Conservation (phyloP, 1,139 yeast species). For the Wickerhamomyces sp. region DNA sequence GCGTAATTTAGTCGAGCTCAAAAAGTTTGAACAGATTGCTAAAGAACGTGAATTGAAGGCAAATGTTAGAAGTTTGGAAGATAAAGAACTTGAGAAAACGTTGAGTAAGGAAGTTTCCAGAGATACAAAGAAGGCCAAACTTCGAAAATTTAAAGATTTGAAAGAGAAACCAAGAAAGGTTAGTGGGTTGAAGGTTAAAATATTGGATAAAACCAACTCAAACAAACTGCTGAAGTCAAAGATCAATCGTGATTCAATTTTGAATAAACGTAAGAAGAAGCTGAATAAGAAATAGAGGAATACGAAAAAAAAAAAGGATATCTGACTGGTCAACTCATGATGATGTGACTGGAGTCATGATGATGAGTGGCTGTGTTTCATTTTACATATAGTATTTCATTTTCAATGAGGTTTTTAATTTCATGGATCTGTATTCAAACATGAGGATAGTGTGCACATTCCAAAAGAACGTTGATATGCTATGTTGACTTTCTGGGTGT, state of each 20-base stretch:
- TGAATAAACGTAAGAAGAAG: conserved; percentile 21
- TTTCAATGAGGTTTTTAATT: too few species aligned
- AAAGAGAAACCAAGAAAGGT: conserved; percentile 15
- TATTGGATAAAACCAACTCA: conserved; percentile 6
- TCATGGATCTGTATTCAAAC: too few species aligned
- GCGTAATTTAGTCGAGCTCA: conserved; percentile 25
- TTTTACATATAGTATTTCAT: too few species aligned
- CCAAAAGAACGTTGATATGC: too few species aligned
- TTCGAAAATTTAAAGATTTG: conserved; percentile 10
- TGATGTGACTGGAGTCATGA: too few species aligned
- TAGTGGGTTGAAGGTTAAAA: conserved; percentile 19
- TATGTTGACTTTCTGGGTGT: too few species aligned
- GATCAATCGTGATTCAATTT: conserved; percentile 16
- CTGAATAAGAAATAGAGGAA: conserved; percentile 12
- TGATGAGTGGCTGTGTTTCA: too few species aligned
- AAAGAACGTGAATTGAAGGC: conserved; percentile 17
- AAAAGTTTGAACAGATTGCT: conserved; percentile 18
- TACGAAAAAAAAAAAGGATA: background rate
- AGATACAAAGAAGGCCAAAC: conserved; percentile 11
- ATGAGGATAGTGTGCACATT: too few species aligned
- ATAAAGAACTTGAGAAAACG: conserved; percentile 14
- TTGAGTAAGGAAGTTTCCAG: conserved; percentile 11
- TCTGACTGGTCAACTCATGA: background rate
- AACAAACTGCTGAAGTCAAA: conserved; percentile 8
- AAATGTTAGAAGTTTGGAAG: conserved; percentile 12